Evolutionary conservation across 2,329 filamentous ascomycete species (phyloP), one percentile per base, ranked within the genome.

Genomic region (Thermoascus crustaceus): DNA sequence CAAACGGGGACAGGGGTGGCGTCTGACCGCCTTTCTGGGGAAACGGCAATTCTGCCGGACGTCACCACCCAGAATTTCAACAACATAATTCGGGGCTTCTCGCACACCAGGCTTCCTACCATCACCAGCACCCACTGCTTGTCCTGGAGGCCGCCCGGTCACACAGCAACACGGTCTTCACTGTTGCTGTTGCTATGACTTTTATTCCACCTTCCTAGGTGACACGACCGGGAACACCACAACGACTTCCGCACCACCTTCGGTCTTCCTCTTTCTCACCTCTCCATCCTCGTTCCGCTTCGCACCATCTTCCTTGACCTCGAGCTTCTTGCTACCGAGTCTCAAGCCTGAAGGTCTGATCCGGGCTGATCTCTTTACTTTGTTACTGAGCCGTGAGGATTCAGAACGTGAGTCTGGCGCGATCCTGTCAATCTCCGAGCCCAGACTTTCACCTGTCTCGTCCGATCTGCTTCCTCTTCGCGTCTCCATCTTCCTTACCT

Each of bases 201-300:
- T 27, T 34, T 16, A 34, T 25, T 30, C 18, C 33, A 14, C 30
- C 23, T 31, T 20, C 11, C 22, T 26, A 18, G 22, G 21, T n/a
- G 29, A 42, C 39, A 32, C 36, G 35, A 29, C n/a, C 34, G 30
- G 36, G 11, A 25, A 23, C 14, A 17, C 36, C 32, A 25, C 21
- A 37, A 33, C n/a, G 19, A 20, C 25, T 23, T 25, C 11, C 14
- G 31, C 19, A 32, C 11, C 22, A 32, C 26, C 22, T 29, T 35
- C 27, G 9, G 11, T 35, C 20, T 32, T 17, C 30, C 34, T 25
- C 26, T 30, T 34, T 34, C 37, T 33, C 14, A 21, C 29, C 32
- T 24, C 17, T 37, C 30, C 25, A 20, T 30, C 29, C 26, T 38
- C 32, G 24, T 31, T 17, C 37, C 25, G 24, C 17, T 22, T n/a